Evolutionary conservation across 208 protist genomes (phyloP).

Genomic region (Wallacemonas collosoma): DNA sequence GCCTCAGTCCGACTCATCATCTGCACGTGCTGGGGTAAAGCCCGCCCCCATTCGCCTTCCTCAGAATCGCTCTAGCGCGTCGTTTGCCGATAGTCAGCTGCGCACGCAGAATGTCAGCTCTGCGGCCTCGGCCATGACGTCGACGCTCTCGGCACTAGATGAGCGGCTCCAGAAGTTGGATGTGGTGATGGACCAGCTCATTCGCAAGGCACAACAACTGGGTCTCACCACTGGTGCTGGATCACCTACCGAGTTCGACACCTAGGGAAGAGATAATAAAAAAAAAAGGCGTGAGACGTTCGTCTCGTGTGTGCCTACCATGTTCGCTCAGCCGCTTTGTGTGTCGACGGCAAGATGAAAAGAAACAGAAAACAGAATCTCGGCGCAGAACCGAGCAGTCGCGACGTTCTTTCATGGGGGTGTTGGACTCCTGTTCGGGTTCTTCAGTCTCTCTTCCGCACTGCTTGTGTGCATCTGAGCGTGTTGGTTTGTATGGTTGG

Average conservation of each 20-base stretch:
- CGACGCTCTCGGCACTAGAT: slow-evolving; percentile 18
- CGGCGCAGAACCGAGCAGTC: too few species aligned
- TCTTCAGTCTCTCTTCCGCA: too few species aligned
- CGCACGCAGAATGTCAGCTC: background rate
- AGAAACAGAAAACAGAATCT: too few species aligned
- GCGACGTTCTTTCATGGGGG: too few species aligned
- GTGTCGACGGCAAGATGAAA: background rate
- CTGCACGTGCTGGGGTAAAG: background rate
- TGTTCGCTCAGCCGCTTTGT: background rate
- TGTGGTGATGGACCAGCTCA: slow-evolving; percentile 29
- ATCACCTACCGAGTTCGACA: slow-evolving; percentile 29
- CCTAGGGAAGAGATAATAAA: slow-evolving; percentile 4
- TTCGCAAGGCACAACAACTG: slow-evolving; percentile 36
- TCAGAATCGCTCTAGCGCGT: background rate
- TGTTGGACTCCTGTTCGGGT: too few species aligned
- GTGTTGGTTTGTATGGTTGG: too few species aligned
- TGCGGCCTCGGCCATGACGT: background rate
- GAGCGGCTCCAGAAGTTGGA: slow-evolving; percentile 28
- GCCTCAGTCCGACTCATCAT: background rate
- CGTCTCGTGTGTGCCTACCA: background rate
- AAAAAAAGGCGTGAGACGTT: background rate
- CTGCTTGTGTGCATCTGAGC: too few species aligned
- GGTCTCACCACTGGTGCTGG: background rate
- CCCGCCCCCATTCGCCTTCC: background rate
- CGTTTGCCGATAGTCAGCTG: background rate